Percentiles rank a stretch among this genome's conserved stretches.
Evolutionary conservation across 192 early-diverging fungal species (phyloP).

Genomic region (Dimargaris cristalligena): DNA sequence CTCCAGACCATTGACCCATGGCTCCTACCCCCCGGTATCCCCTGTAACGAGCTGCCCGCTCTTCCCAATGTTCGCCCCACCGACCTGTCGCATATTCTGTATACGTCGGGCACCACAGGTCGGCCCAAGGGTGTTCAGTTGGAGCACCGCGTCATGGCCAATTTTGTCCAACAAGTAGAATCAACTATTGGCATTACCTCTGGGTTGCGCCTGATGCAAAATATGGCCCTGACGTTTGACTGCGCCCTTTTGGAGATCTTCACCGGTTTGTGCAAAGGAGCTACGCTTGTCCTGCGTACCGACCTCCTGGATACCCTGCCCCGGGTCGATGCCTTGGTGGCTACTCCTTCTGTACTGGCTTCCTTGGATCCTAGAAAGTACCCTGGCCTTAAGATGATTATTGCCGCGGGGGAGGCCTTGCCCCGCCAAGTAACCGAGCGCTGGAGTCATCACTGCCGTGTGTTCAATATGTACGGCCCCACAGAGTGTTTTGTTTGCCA

Average conservation of each 20-base stretch:
- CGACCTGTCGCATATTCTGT: background rate
- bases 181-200: background rate
- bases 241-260: background rate
- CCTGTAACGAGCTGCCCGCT: too few relatives aligned
- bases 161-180: too few relatives aligned
- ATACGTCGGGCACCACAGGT: constrained; percentile 7
- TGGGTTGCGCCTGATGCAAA: background rate
- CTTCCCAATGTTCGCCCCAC: background rate
- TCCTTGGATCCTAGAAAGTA: background rate
- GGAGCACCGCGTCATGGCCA: too few relatives aligned
- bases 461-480: background rate
- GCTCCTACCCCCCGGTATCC: too few relatives aligned
- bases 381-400: background rate
- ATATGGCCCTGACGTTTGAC: constrained; percentile 2
- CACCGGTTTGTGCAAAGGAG: background rate
- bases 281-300: background rate
- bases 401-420: constrained; percentile 3
- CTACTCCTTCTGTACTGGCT: background rate
- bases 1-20: background rate
- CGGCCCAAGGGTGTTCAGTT: too few relatives aligned
- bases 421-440: background rate
- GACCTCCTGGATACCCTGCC: too few relatives aligned
- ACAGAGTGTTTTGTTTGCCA: background rate
- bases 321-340: background rate
- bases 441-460: background rate